Percentiles rank a stretch among this genome's conserved stretches.
These are phyloP conservation scores for Sphaerobolus stellatus DNA, from an alignment of 1,284 basidiomycete species.

Conservation along the genomic window DNA sequence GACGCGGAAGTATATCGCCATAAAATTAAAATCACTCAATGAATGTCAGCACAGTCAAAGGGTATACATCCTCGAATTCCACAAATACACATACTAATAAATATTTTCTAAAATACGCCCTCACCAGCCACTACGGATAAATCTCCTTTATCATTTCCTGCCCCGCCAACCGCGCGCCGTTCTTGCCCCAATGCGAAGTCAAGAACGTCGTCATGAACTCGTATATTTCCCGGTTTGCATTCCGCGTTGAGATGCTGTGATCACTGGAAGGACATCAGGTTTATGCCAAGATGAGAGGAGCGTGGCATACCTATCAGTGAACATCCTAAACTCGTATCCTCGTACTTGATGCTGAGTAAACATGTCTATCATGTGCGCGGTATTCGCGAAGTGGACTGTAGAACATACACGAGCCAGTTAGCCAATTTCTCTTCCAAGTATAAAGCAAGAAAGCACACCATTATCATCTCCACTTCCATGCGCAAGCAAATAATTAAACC, in stretches of 20 bases:
- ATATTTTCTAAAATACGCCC: too few species aligned
- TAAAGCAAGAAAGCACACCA: conserved; percentile 24
- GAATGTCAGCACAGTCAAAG: too few species aligned
- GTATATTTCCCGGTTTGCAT: conserved; percentile 81
- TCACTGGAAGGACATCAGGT: conserved; percentile 51
- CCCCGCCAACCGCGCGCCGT: conserved; percentile 63
- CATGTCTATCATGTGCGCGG: conserved; percentile 89
- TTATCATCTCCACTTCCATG: conserved; percentile 96
- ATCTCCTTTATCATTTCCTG: too few species aligned
- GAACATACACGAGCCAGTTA: neutral
- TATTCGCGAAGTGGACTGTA: conserved; percentile 84
- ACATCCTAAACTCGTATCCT: conserved; percentile 90
- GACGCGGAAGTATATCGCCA: too few species aligned
- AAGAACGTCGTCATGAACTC: conserved; percentile 87
- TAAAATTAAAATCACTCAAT: too few species aligned
- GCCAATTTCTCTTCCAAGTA: neutral
- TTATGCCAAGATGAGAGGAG: conserved; percentile 2
- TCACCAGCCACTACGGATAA: too few species aligned
- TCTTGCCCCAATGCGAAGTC: conserved; percentile 88
- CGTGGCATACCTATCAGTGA: conserved; percentile 80
- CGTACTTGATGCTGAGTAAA: conserved; percentile 77
- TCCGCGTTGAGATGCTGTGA: conserved; percentile 71
- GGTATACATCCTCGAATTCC: too few species aligned
- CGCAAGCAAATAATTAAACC: conserved; percentile 80
- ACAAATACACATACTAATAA: too few species aligned